phyloP scores from a whole-genome alignment of 768 basidiomycete species.

The Antrodiella citrinella region DNA sequence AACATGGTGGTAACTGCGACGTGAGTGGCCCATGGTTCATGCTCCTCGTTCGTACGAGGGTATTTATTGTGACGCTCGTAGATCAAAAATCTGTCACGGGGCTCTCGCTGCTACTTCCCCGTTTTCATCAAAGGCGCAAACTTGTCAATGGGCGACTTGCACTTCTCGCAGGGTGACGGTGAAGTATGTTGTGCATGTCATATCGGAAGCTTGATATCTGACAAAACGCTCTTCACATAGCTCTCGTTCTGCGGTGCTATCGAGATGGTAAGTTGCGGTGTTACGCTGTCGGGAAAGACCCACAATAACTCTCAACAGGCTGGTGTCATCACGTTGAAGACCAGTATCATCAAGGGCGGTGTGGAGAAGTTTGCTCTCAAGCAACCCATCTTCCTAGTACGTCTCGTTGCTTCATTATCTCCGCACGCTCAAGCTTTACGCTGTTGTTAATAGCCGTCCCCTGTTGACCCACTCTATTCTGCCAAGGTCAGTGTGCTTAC shows the following conservation, averaged over 20 bases:
- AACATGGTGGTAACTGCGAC: constrained; percentile 76
- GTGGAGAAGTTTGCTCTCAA: constrained; percentile 66
- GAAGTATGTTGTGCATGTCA: constrained; percentile 32
- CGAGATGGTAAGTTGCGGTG: too few relatives aligned
- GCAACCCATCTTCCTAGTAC: constrained; percentile 67
- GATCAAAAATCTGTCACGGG: constrained; percentile 75
- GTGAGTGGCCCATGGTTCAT: constrained; percentile 26
- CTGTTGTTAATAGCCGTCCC: constrained; percentile 51
- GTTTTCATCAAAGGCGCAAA: constrained; percentile 73
- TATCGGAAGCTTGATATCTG: neutral
- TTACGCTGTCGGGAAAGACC: too few relatives aligned
- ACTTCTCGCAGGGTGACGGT: constrained; percentile 76
- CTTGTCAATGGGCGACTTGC: constrained; percentile 69
- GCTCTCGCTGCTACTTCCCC: constrained; percentile 69
- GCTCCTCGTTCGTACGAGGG: neutral
- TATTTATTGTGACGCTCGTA: constrained; percentile 26
- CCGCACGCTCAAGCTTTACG: neutral
- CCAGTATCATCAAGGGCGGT: constrained; percentile 67
- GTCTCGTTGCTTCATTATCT: constrained; percentile 8
- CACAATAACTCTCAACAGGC: too few relatives aligned
- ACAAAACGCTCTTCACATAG: constrained; percentile 21
- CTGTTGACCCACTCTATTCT: constrained; percentile 67
- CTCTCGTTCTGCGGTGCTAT: constrained; percentile 73
- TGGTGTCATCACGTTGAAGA: constrained; percentile 64
- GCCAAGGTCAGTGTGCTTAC: constrained; percentile 36